Conservation (phyloP, 2,329 filamentous ascomycete species). For the Pestalotiopsis sp. region DNA sequence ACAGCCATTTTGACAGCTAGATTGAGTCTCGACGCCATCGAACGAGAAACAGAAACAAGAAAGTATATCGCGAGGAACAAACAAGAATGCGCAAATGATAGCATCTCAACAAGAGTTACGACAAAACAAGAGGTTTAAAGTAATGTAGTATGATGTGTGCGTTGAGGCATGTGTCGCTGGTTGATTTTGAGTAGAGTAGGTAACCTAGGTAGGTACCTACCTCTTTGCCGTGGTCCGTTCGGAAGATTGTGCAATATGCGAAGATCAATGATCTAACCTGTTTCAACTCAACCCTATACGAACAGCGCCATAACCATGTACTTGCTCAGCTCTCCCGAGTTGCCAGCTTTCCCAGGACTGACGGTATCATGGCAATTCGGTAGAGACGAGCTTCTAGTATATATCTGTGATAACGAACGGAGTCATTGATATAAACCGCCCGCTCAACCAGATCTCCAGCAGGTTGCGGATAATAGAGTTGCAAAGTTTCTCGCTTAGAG, state of each 20-base stretch:
- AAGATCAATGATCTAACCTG: neutral
- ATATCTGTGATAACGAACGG: neutral
- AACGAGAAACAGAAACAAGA: no score
- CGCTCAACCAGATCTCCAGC: neutral
- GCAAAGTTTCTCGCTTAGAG: slow-evolving; percentile 9
- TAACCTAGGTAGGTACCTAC: neutral
- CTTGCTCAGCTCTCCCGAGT: neutral
- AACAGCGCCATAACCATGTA: neutral
- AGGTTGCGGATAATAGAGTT: slow-evolving; percentile 10
- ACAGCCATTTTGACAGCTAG: neutral
- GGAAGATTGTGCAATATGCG: neutral
- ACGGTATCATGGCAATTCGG: no score
- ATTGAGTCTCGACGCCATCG: no score
- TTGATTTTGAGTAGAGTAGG: neutral
- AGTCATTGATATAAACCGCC: neutral
- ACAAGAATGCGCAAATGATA: no score
- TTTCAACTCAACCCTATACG: neutral
- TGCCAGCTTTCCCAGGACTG: neutral
- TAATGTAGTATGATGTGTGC: neutral
- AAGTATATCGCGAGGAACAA: no score
- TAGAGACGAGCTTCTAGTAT: no score
- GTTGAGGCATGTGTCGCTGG: neutral
- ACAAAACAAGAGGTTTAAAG: no score
- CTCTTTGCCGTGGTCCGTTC: neutral
- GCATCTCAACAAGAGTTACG: no score